These are phyloP conservation scores for Calvatia gigantea DNA, from an alignment of 768 basidiomycete species.

Conservation along the genomic window DNA sequence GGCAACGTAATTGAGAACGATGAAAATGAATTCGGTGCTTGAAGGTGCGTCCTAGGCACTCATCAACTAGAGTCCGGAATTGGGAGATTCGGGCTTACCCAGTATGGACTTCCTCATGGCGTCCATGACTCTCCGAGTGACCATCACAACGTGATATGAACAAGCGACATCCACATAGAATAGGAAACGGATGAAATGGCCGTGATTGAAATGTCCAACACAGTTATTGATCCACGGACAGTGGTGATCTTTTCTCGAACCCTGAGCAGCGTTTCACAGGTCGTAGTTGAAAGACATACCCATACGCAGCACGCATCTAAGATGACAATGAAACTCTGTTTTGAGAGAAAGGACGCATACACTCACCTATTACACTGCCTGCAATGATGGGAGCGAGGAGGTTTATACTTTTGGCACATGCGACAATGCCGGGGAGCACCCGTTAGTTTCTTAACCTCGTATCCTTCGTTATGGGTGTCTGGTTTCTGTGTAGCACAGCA, in stretches of 20 bases:
- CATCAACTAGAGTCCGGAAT: background rate
- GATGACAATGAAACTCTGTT: constrained; percentile 6
- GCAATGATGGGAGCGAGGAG: constrained; percentile 91
- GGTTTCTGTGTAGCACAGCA: constrained; percentile 53
- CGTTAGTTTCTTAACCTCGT: constrained; percentile 88
- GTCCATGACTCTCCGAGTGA: constrained; percentile 59
- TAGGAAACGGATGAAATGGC: constrained; percentile 86
- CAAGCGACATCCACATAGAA: constrained; percentile 92
- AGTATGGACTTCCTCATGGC: constrained; percentile 41
- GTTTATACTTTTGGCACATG: constrained; percentile 81
- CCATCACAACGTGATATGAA: constrained; percentile 82
- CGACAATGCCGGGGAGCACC: constrained; percentile 84
- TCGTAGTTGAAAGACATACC: constrained; percentile 40
- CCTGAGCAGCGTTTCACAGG: constrained; percentile 8
- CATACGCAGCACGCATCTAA: constrained; percentile 86
- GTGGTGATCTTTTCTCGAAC: constrained; percentile 67
- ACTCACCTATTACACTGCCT: constrained; percentile 77
- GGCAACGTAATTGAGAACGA: constrained; percentile 83
- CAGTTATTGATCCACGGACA: constrained; percentile 95
- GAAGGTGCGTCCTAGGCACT: constrained; percentile 61
- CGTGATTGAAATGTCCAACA: constrained; percentile 90
- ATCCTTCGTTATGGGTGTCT: constrained; percentile 64
- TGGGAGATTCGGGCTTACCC: constrained; percentile 40
- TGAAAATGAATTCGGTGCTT: constrained; percentile 68
- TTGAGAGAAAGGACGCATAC: background rate